Conservation (phyloP, 257 asterid species). For the Penstemon eatonii region DNA sequence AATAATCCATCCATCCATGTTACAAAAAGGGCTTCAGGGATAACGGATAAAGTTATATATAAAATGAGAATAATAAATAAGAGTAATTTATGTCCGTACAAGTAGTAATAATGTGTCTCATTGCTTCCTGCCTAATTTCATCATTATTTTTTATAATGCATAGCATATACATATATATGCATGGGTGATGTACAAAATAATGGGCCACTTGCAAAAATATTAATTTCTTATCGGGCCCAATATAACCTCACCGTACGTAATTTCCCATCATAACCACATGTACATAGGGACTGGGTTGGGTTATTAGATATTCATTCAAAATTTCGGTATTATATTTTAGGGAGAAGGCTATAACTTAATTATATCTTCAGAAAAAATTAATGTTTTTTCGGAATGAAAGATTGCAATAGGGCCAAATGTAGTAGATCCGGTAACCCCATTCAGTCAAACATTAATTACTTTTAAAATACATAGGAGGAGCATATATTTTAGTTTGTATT, state of each 20-base stretch:
- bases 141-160: neutral
- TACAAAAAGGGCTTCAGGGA: neutral
- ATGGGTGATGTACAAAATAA: conserved; percentile 16
- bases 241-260: neutral
- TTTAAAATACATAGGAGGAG: too few species aligned
- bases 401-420: too few species aligned
- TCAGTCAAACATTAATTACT: too few species aligned
- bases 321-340: too few species aligned
- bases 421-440: too few species aligned
- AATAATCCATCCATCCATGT: neutral
- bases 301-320: too few species aligned
- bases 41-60: neutral
- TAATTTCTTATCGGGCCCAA: too few species aligned
- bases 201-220: conserved; percentile 3
- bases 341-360: too few species aligned
- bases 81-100: conserved; percentile 13
- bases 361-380: too few species aligned
- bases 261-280: neutral
- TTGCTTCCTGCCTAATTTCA: conserved; percentile 20
- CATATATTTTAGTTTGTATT: too few species aligned
- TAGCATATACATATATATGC: neutral
- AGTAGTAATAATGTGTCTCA: conserved; percentile 24
- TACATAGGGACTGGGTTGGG: too few species aligned
- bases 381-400: too few species aligned
- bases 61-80: neutral